Percentiles rank a stretch among this genome's conserved stretches.
phyloP scores from a whole-genome alignment of 2,329 filamentous ascomycete species.

The Xenoacremonium recifei region DNA sequence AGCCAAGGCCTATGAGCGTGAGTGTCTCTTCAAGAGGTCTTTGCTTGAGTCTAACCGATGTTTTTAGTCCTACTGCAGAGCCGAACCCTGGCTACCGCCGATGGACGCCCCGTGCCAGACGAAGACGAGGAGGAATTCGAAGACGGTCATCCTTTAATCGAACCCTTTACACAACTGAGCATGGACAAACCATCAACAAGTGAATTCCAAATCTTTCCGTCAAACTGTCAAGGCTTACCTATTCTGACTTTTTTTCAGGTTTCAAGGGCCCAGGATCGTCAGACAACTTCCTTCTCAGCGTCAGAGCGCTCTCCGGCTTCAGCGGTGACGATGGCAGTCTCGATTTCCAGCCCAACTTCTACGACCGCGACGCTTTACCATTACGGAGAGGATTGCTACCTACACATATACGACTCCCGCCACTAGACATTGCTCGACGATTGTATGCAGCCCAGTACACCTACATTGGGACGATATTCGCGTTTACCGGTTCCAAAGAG shows the following conservation, averaged over 20 bases:
- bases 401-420: slow-evolving; percentile 8
- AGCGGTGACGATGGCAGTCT: slow-evolving; percentile 30
- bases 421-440: slow-evolving; percentile 5
- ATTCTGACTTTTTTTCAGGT: too few relatives aligned
- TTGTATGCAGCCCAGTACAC: slow-evolving; percentile 43
- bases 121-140: slow-evolving; percentile 30
- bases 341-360: slow-evolving; percentile 31
- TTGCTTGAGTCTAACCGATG: too few relatives aligned
- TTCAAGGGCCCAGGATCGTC: slow-evolving; percentile 38
- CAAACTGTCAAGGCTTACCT: too few relatives aligned
- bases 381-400: slow-evolving; percentile 26
- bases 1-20: slow-evolving; percentile 29
- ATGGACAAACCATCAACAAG: slow-evolving; percentile 31
- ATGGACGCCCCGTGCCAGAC: slow-evolving; percentile 8
- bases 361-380: slow-evolving; percentile 33
- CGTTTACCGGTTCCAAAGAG: slow-evolving; percentile 39
- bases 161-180: slow-evolving; percentile 34
- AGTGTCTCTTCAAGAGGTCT: too few relatives aligned
- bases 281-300: slow-evolving; percentile 37
- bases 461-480: slow-evolving; percentile 58
- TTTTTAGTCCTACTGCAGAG: too few relatives aligned
- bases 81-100: too few relatives aligned
- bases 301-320: slow-evolving; percentile 34
- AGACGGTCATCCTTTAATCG: slow-evolving; percentile 31
- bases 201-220: too few relatives aligned